Base-by-base conservation (phyloP, 148 eudicot species). In the Arctostaphylos glauca region DNA sequence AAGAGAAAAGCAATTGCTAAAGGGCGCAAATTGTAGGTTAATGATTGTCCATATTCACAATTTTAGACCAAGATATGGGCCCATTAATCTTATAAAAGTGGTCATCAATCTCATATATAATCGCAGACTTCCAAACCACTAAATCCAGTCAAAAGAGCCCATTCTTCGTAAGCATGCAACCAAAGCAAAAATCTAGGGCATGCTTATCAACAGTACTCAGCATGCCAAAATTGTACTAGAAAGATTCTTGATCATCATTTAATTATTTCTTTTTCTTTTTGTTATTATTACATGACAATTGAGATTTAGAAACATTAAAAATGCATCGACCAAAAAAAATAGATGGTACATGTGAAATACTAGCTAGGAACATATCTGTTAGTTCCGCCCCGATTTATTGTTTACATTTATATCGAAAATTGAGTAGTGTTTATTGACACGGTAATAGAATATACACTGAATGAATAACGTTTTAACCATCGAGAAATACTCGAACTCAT, bases 81-180 rank as follows among this genome's bases (percentile, higher is more conserved):
- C 88, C 89, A 81, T 82, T 62, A 86, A 86, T 88, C 85, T 83
- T 82, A 18, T 77, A 77, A 82, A 82, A 77, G 77, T 25, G 73
- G 78, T 82, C 64, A 81, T 80, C 16, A 9, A 38, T 38, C 48
- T 54, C 46, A 54, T 31, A 31, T 31, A 31, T 77, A 54, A 53
- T 77, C 15, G 54, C 41, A 14, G 21, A 10, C 15, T 19, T 12
- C 31, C 43, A 41, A 9, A 19, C 25, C 50, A 78, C 48, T 19
- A 58, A n/a, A 9, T 78, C 9, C 43, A 6, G 49, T 16, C 12
- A 74, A 49, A 75, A 4, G 50, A 9, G 12, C 13, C 25, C 38
- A 3, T 5, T 50, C 55, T 23, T 47, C 1, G 5, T 3, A 19
- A 9, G 41, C 53, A 4, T 4, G 56, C 9, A 74, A 74, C 6